A percentile compares a stretch with the other conserved stretches of the same genome.
These are phyloP conservation scores for Thelonectria olida DNA, from an alignment of 2,329 filamentous ascomycete genomes.

Conservation along the genomic window DNA sequence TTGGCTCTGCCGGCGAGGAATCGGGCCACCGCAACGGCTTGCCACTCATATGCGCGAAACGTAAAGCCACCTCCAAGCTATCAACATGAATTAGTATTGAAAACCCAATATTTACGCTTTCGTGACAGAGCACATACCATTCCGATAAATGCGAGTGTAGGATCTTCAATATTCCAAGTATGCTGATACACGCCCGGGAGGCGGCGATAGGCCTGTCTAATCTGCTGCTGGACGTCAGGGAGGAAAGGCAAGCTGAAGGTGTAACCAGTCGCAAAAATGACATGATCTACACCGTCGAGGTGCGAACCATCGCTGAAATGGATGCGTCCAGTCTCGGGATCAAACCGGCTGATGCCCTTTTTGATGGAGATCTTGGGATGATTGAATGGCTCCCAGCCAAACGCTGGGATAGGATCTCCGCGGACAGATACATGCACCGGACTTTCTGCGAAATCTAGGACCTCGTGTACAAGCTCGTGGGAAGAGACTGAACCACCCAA, in stretches of 20 bases:
- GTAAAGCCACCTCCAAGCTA: slow-evolving; percentile 34
- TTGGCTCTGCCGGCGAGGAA: slow-evolving; percentile 22
- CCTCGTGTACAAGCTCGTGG: slow-evolving; percentile 63
- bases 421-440: slow-evolving; percentile 13
- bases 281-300: slow-evolving; percentile 14
- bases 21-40: slow-evolving; percentile 29
- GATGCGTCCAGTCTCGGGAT: slow-evolving; percentile 13
- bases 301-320: slow-evolving; percentile 16
- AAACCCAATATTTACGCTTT: neutral
- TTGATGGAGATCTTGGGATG: slow-evolving; percentile 20
- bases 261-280: slow-evolving; percentile 28
- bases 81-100: neutral
- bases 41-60: slow-evolving; percentile 35
- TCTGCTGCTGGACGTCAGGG: slow-evolving; percentile 10
- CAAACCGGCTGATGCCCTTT: slow-evolving; percentile 15
- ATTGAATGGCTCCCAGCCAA: slow-evolving; percentile 15
- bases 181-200: slow-evolving; percentile 24
- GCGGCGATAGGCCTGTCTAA: slow-evolving; percentile 15
- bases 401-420: slow-evolving; percentile 6
- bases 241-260: slow-evolving; percentile 23
- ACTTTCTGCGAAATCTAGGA: slow-evolving; percentile 38
- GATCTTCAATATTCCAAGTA: slow-evolving; percentile 22
- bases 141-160: slow-evolving; percentile 24
- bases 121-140: neutral
- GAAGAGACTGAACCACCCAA: slow-evolving; percentile 68